Evolutionary conservation across 2,329 filamentous ascomycete genomes (phyloP).

Genomic region (Cercospora brassicicola): DNA sequence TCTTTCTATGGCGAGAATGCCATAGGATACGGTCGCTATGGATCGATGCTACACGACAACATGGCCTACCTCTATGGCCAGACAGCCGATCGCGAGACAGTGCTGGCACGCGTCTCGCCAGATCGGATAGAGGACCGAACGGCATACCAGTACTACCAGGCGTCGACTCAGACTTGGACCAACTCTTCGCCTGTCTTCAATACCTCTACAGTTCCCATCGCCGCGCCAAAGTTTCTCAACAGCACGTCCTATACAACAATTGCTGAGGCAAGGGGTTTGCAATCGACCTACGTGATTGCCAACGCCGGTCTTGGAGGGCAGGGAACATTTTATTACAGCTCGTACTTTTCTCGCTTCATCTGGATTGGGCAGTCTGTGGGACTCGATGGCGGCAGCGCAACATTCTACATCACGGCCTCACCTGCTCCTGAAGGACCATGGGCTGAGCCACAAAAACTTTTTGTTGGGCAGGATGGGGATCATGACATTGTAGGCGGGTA

Average conservation of each 20-base stretch:
- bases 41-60: constrained; percentile 20
- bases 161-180: constrained; percentile 23
- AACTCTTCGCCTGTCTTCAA: constrained; percentile 20
- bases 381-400: constrained; percentile 20
- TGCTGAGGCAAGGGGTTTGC: not conserved
- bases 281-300: constrained; percentile 21
- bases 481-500: constrained; percentile 19
- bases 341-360: constrained; percentile 31
- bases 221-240: not conserved
- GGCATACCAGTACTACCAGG: constrained; percentile 29
- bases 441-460: constrained; percentile 28
- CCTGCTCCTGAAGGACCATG: constrained; percentile 37
- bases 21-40: constrained; percentile 29
- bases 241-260: not conserved
- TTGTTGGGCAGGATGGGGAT: constrained; percentile 25
- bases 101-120: constrained; percentile 26
- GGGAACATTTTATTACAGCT: constrained; percentile 36
- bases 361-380: constrained; percentile 34
- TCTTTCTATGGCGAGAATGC: constrained; percentile 25
- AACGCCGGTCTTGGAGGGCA: constrained; percentile 35
- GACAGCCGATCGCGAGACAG: constrained; percentile 16
- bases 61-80: constrained; percentile 31
- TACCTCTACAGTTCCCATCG: constrained; percentile 4
- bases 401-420: constrained; percentile 35
- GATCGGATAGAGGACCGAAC: constrained; percentile 24